A percentile compares a stretch with the other conserved stretches of the same genome.
Evolutionary conservation across 441 rosid species (phyloP).

Genomic region (Populus tomentosa): DNA sequence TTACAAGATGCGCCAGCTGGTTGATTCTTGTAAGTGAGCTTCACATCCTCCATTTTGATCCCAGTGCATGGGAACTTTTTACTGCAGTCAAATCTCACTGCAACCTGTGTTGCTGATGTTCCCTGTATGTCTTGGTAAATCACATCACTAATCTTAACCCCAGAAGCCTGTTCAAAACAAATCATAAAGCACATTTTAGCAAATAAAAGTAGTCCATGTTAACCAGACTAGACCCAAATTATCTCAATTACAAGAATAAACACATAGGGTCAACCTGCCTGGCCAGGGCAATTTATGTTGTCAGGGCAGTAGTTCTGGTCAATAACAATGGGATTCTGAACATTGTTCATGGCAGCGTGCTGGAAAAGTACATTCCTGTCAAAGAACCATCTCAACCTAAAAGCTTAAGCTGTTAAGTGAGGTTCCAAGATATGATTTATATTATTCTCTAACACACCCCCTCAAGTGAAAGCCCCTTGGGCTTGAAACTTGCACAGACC

Average conservation of each 20-base stretch:
- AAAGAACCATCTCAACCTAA: no score
- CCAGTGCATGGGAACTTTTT: background rate
- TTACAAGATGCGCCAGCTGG: background rate
- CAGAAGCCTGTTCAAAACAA: background rate
- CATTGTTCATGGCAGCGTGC: background rate
- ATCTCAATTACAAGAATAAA: no score
- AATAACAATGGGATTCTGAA: background rate
- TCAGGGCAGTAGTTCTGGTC: background rate
- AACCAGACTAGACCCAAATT: background rate
- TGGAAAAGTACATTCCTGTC: background rate
- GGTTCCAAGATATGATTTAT: no score
- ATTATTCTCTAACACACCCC: no score
- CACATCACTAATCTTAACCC: background rate
- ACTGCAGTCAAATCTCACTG: background rate
- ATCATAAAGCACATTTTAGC: background rate
- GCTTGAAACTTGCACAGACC: no score
- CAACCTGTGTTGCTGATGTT: background rate
- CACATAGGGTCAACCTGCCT: background rate
- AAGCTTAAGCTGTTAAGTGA: no score
- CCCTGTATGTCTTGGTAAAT: background rate
- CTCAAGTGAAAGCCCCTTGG: no score
- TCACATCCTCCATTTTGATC: background rate
- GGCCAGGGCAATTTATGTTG: background rate
- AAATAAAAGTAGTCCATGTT: background rate
- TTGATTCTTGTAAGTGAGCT: background rate